Evolutionary conservation across 2,329 filamentous ascomycete species (phyloP).

Genomic region (Fusarium circinatum): DNA sequence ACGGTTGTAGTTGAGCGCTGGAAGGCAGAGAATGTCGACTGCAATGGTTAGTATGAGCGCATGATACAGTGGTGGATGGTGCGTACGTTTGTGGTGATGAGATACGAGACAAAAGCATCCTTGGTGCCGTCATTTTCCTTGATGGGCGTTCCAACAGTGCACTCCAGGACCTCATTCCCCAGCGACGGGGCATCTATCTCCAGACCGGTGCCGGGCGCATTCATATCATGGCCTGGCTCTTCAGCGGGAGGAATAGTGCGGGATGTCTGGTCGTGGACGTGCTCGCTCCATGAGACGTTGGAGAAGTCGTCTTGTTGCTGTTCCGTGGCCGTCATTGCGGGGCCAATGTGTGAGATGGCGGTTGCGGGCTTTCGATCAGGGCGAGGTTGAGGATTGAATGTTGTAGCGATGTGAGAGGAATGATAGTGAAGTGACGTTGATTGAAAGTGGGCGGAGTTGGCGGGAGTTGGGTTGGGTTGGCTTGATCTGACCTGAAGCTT

Average conservation of each 20-base stretch:
- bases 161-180: conserved; percentile 81
- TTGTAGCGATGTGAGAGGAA: background rate
- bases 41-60: conserved; percentile 5
- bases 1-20: conserved; percentile 82
- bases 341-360: background rate
- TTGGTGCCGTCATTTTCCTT: conserved; percentile 98
- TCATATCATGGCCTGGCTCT: conserved; percentile 49
- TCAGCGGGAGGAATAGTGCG: conserved; percentile 36
- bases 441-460: conserved; percentile 27
- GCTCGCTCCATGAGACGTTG: conserved; percentile 81
- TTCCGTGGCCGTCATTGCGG: conserved; percentile 56
- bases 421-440: background rate
- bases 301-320: conserved; percentile 77
- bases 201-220: conserved; percentile 59
- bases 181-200: conserved; percentile 70
- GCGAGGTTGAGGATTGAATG: background rate
- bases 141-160: conserved; percentile 81
- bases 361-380: background rate
- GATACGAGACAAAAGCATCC: conserved; percentile 95
- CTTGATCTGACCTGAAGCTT: conserved; percentile 34
- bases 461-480: conserved; percentile 34
- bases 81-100: conserved; percentile 86
- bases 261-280: conserved; percentile 54
- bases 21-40: conserved; percentile 96
- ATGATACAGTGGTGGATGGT: background rate